phyloP scores from a whole-genome alignment of 768 basidiomycete genomes.

The Antrodiella citrinella region DNA sequence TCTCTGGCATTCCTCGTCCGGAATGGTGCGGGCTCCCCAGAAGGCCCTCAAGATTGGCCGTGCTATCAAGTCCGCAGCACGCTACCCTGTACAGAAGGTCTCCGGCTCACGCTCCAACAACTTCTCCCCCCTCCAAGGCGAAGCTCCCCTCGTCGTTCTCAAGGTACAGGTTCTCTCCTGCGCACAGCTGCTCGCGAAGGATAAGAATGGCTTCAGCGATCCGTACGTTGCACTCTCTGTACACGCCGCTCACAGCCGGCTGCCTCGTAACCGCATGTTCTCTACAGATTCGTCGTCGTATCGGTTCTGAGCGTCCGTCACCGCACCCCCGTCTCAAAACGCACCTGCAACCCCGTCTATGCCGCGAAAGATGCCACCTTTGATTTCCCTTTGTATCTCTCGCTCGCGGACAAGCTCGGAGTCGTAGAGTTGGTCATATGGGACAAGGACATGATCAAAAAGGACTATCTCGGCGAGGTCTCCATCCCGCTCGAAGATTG shows the following conservation, averaged over 20 bases:
- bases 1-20: constrained; percentile 3
- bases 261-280: not conserved
- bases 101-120: constrained; percentile 29
- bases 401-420: constrained; percentile 63
- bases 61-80: constrained; percentile 53
- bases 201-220: constrained; percentile 64
- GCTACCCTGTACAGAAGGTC: constrained; percentile 38
- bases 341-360: constrained; percentile 62
- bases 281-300: constrained; percentile 58
- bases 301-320: constrained; percentile 50
- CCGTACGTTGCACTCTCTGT: constrained; percentile 44
- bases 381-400: constrained; percentile 80
- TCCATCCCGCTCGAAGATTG: constrained; percentile 74
- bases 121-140: constrained; percentile 45
- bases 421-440: constrained; percentile 82
- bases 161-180: constrained; percentile 64
- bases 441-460: constrained; percentile 86
- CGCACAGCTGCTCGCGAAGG: constrained; percentile 51
- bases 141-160: constrained; percentile 58
- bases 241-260: not conserved
- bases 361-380: constrained; percentile 70
- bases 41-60: constrained; percentile 46
- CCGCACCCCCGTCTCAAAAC: constrained; percentile 71
- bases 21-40: constrained; percentile 25
- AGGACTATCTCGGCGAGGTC: constrained; percentile 92